Conservation (phyloP, 2,329 filamentous ascomycete species). For the Diplodia intermedia region DNA sequence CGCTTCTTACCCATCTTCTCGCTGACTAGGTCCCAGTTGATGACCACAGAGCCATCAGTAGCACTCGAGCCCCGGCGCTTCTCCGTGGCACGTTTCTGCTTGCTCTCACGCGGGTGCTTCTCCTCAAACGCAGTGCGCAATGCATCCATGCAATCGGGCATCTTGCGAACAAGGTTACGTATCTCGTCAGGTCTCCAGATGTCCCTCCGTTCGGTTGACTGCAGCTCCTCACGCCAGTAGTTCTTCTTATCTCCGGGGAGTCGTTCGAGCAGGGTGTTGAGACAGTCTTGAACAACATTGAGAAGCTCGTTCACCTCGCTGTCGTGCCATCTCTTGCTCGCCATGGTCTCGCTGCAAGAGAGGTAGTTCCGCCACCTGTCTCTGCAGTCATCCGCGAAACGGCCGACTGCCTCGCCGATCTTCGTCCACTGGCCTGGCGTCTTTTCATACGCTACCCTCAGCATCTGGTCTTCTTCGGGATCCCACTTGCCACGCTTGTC, state of each 20-base stretch:
- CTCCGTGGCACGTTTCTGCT: constrained; percentile 29
- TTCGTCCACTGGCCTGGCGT: constrained; percentile 65
- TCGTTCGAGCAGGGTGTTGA: constrained; percentile 57
- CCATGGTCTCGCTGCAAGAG: constrained; percentile 61
- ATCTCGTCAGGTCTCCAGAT: constrained; percentile 40
- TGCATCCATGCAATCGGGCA: constrained; percentile 34
- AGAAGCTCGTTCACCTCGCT: constrained; percentile 65
- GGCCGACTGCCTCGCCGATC: constrained; percentile 66
- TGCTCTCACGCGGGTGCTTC: constrained; percentile 23
- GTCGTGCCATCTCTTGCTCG: constrained; percentile 64
- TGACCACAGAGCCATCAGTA: constrained; percentile 35
- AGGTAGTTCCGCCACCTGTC: constrained; percentile 75
- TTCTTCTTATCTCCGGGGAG: constrained; percentile 35
- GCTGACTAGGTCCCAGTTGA: constrained; percentile 72
- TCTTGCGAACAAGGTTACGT: constrained; percentile 41
- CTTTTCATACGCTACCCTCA: constrained; percentile 57
- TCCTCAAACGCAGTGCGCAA: constrained; percentile 15
- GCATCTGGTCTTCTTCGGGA: constrained; percentile 62
- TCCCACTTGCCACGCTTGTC: constrained; percentile 66
- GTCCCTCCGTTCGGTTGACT: constrained; percentile 35
- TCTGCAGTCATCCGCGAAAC: constrained; percentile 69
- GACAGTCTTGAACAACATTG: constrained; percentile 60
- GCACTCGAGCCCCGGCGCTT: constrained; percentile 23
- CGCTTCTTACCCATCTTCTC: constrained; percentile 66
- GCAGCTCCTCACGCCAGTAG: constrained; percentile 33